Evolutionary conservation across 345 rosid genomes (phyloP).

Genomic region (Populus pruinosa): DNA sequence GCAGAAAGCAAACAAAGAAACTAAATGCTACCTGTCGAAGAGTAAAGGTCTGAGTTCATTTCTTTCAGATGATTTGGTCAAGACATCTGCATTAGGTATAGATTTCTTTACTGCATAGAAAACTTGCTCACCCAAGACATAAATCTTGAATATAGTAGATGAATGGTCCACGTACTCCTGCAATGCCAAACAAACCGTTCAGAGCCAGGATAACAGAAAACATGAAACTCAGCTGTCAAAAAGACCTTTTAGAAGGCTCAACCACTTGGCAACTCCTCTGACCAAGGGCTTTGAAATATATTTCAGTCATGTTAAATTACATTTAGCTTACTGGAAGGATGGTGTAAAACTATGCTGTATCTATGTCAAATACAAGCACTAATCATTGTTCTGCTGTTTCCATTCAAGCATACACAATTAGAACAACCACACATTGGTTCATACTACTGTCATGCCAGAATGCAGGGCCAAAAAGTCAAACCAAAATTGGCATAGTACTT

Average conservation of each 20-base stretch:
- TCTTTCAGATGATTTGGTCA: slow-evolving; percentile 48
- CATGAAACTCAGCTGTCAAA: neutral
- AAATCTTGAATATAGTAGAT: slow-evolving; percentile 76
- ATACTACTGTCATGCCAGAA: neutral
- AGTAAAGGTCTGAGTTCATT: slow-evolving; percentile 54
- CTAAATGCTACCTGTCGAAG: slow-evolving; percentile 66
- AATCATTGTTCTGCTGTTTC: neutral
- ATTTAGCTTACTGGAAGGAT: neutral
- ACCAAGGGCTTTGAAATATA: neutral
- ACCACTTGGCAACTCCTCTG: too few species aligned
- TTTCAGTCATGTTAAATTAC: neutral
- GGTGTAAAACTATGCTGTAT: neutral
- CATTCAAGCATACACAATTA: neutral
- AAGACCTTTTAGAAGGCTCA: too few species aligned
- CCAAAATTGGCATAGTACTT: neutral
- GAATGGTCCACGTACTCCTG: slow-evolving; percentile 97
- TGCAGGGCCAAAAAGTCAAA: neutral
- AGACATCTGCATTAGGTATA: slow-evolving; percentile 54
- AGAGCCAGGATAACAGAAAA: neutral
- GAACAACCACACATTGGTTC: neutral
- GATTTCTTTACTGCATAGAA: slow-evolving; percentile 81
- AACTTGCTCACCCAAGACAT: slow-evolving; percentile 64
- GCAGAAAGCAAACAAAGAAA: neutral
- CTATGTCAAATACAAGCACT: neutral
- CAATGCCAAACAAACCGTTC: slow-evolving; percentile 23